Percentiles rank a stretch among this genome's conserved stretches.
phyloP scores from a whole-genome alignment of 2,329 filamentous ascomycete genomes.

The Cordyceps sp. region DNA sequence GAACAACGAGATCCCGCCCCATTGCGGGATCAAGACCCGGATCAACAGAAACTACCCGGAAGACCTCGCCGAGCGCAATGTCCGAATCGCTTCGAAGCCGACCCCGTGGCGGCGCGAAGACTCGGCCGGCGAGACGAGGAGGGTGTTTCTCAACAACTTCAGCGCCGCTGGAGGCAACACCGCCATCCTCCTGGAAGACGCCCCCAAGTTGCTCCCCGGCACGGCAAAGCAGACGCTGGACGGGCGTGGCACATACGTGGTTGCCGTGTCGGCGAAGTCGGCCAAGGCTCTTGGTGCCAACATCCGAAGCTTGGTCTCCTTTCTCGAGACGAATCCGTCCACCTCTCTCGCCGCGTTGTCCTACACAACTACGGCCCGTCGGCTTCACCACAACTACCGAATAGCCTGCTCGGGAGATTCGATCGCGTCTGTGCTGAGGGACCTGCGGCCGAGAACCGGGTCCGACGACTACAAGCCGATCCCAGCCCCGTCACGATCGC shows the following conservation, averaged over 20 bases:
- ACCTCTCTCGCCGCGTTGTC: conserved; percentile 39
- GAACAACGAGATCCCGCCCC: conserved; percentile 45
- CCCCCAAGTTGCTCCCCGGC: conserved; percentile 24
- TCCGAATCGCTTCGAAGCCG: conserved; percentile 38
- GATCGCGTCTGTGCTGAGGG: conserved; percentile 1
- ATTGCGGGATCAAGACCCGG: conserved; percentile 48
- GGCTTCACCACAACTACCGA: conserved; percentile 42
- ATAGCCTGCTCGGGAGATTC: conserved; percentile 25
- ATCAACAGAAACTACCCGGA: conserved; percentile 44
- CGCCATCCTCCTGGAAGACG: conserved; percentile 47
- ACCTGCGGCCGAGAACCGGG: background rate
- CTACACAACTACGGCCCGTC: conserved; percentile 52
- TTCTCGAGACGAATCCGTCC: conserved; percentile 32
- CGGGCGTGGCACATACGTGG: conserved; percentile 37
- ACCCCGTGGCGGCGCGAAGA: conserved; percentile 32
- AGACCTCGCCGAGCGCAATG: conserved; percentile 38
- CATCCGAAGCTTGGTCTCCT: conserved; percentile 33
- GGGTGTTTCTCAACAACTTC: conserved; percentile 51
- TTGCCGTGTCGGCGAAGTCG: conserved; percentile 40
- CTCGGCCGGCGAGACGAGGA: conserved; percentile 18
- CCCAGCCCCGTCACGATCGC: background rate
- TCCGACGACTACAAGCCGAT: background rate
- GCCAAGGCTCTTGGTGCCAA: conserved; percentile 41
- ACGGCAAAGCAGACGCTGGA: conserved; percentile 24
- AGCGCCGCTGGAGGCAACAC: conserved; percentile 58